These are phyloP conservation scores for Oryza rufipogon DNA, from an alignment of 176 grass and related monocot genomes.

Conservation along the genomic window DNA sequence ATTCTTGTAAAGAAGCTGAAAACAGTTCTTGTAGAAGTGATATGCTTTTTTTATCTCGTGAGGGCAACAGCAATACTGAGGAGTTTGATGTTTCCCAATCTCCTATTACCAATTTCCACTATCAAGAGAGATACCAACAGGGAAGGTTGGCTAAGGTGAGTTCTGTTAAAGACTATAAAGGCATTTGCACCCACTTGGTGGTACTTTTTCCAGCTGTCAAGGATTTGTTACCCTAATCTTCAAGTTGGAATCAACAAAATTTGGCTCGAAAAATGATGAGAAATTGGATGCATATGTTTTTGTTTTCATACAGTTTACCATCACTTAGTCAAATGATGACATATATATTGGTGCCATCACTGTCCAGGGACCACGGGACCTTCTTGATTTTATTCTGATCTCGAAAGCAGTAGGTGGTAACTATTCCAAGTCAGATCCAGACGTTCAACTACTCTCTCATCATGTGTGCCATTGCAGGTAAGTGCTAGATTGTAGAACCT, in stretches of 20 bases:
- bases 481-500: constrained; percentile 49
- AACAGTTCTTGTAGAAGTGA: constrained; percentile 52
- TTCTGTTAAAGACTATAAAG: constrained; percentile 12
- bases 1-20: constrained; percentile 47
- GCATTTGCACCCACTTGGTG: neutral
- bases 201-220: constrained; percentile 12
- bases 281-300: neutral
- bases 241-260: neutral
- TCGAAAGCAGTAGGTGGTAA: constrained; percentile 58
- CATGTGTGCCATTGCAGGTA: constrained; percentile 91
- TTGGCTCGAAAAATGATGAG: constrained; percentile 14
- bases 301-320: neutral
- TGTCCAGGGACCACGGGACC: constrained; percentile 64
- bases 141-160: constrained; percentile 74
- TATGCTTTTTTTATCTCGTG: constrained; percentile 54
- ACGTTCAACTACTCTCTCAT: constrained; percentile 56
- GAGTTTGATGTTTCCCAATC: constrained; percentile 73
- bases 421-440: constrained; percentile 44
- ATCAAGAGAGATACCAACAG: constrained; percentile 84
- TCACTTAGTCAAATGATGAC: constrained; percentile 32
- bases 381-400: constrained; percentile 92
- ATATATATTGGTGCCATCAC: constrained; percentile 21
- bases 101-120: constrained; percentile 84
- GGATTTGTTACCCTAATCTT: neutral
- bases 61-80: constrained; percentile 46